Base-by-base conservation (phyloP, 2,329 filamentous ascomycete genomes). In the Tolypocladium tropicale region DNA sequence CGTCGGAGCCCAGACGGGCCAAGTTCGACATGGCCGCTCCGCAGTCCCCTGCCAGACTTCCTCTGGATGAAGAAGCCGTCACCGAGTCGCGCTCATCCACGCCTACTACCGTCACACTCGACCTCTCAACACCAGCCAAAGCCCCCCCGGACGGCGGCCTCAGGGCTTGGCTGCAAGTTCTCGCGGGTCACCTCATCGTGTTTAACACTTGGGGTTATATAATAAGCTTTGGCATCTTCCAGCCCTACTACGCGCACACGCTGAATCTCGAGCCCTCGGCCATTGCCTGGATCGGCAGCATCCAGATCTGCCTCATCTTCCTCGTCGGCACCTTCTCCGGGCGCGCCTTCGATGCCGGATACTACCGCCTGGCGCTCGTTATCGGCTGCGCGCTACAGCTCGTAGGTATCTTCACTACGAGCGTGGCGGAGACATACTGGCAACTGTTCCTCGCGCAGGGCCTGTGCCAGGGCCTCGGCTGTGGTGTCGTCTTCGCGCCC, bases 391-490 rank as follows among this genome's bases (percentile, higher is more conserved):
- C 73, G 18, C 64, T 83, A 33, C 75, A 81, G 55, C 58, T 76
- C 0, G 28, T 76, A 0, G 76, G 77, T 18, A 70, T 75, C 30
- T 74, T 80, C 61, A 69, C 72, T 61, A 76, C 76, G 10, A 77
- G 74, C 34, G 63, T 76, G 1, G 64, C 70, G 7, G 73, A 63
- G 0, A 58, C 63, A 25, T 79, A 78, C 61, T 79, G 74, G 72
- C 75, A 79, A 50, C 57, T 80, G 0, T 70, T 80, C 33, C 70
- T 81, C 0, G 68, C 74, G 0, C 82, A 85, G 59, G 82, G 80
- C 0, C 58, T 85, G 1, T 82, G 80, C 48, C 74, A 79, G 30
- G 82, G 82, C 0, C 66, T 85, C 1, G 82, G 82, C 1, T 71
- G 73, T 62, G 76, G 82, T 1, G 66, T 83, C 54, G 70, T 83